Evolutionary conservation across 495 filamentous ascomycete species (phyloP).

Genomic region (Entonaema liquescens): DNA sequence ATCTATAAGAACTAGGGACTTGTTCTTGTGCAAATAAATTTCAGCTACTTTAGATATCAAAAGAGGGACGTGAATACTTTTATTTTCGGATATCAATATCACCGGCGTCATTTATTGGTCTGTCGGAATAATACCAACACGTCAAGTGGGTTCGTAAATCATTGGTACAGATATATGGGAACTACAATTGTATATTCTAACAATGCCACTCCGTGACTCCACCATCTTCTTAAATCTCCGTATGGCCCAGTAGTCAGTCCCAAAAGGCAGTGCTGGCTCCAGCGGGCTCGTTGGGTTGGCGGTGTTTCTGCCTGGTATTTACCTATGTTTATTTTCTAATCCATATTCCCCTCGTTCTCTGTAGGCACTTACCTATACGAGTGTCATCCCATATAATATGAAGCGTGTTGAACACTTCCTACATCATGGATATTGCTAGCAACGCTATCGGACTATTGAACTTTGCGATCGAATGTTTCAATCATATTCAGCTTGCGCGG

Average conservation of each 20-base stretch:
- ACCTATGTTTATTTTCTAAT: not conserved
- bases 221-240: not conserved
- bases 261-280: not conserved
- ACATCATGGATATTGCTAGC: slow-evolving; percentile 4
- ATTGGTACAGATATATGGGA: not conserved
- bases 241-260: not conserved
- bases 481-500: slow-evolving; percentile 12
- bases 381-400: not conserved
- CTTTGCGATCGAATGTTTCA: slow-evolving; percentile 7
- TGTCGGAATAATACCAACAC: not conserved
- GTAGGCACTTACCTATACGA: not conserved
- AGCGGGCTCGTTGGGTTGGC: not conserved
- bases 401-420: not conserved
- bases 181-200: not conserved
- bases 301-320: not conserved
- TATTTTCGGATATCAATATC: not conserved
- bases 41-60: no score
- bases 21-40: no score
- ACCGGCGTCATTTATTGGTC: not conserved
- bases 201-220: not conserved
- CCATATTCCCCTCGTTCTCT: not conserved
- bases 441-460: not conserved
- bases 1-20: no score
- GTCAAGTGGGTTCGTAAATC: not conserved
- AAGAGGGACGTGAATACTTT: no score